Conservation (phyloP, 106 monocot genomes). For the Dendrobium officinale region DNA sequence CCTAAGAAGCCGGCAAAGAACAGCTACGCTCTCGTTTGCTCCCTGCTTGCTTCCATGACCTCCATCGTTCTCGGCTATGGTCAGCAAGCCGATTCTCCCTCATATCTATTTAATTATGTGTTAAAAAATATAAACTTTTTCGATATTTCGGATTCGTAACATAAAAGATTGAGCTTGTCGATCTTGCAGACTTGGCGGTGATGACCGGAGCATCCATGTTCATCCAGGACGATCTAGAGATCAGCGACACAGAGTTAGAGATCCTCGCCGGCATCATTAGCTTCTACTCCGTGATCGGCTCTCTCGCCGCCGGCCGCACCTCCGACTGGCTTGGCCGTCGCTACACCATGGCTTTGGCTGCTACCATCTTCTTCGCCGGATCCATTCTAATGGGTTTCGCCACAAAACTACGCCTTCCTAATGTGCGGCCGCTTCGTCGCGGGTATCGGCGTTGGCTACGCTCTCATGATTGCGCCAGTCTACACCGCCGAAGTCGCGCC, state of each 20-base stretch:
- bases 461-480: constrained; percentile 10
- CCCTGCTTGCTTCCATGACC: constrained; percentile 42
- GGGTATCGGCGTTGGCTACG: constrained; percentile 23
- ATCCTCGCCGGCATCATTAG: constrained; percentile 30
- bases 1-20: constrained; percentile 8
- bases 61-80: constrained; percentile 44
- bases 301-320: constrained; percentile 29
- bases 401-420: constrained; percentile 26
- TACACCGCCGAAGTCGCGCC: constrained; percentile 36
- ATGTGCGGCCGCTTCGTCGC: constrained; percentile 43
- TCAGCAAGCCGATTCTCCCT: neutral
- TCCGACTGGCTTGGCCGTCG: constrained; percentile 40
- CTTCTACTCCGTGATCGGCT: constrained; percentile 32
- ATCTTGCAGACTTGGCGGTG: constrained; percentile 28
- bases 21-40: constrained; percentile 26
- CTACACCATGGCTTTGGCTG: constrained; percentile 30
- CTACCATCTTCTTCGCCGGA: constrained; percentile 35
- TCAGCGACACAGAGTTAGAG: constrained; percentile 25
- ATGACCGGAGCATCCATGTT: constrained; percentile 35
- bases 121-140: no score
- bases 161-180: no score
- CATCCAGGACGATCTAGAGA: constrained; percentile 35
- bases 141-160: no score
- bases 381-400: constrained; percentile 36
- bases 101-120: neutral